Conservation (phyloP, 768 basidiomycete genomes). For the Agaricus sinodeliciosus region DNA sequence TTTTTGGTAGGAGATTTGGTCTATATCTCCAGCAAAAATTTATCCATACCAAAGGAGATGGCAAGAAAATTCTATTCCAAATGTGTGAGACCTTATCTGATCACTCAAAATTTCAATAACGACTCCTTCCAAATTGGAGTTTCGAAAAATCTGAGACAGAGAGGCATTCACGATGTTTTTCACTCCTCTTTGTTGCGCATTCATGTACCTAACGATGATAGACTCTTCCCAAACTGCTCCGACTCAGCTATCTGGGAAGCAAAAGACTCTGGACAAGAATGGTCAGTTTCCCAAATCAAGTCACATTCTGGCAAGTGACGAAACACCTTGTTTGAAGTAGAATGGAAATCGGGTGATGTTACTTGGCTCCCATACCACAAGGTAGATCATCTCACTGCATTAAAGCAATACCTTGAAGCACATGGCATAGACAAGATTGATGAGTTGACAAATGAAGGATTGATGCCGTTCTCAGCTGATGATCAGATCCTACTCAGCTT, state of each 20-base stretch:
- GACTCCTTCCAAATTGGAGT: slow-evolving; percentile 6
- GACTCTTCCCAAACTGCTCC: slow-evolving; percentile 22
- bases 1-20: slow-evolving; percentile 10
- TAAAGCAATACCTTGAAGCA: too few species aligned
- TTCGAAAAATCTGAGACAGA: slow-evolving; percentile 11
- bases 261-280: slow-evolving; percentile 13
- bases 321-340: slow-evolving; percentile 15
- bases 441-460: too few species aligned
- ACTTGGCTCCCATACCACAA: slow-evolving; percentile 26
- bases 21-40: too few species aligned
- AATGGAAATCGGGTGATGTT: slow-evolving; percentile 18
- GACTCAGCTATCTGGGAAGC: slow-evolving; percentile 14
- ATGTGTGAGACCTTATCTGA: slow-evolving; percentile 12
- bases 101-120: slow-evolving; percentile 8
- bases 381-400: too few species aligned
- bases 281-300: slow-evolving; percentile 14
- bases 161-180: slow-evolving; percentile 25
- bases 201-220: slow-evolving; percentile 24
- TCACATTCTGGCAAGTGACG: slow-evolving; percentile 12
- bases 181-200: slow-evolving; percentile 24
- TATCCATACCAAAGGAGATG: slow-evolving; percentile 10
- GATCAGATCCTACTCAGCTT: too few species aligned
- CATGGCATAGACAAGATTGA: too few species aligned
- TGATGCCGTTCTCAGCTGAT: too few species aligned
- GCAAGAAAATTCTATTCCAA: slow-evolving; percentile 12